Conservation (phyloP, 352 stramenopile genomes). For the Blastocystis sp. region DNA sequence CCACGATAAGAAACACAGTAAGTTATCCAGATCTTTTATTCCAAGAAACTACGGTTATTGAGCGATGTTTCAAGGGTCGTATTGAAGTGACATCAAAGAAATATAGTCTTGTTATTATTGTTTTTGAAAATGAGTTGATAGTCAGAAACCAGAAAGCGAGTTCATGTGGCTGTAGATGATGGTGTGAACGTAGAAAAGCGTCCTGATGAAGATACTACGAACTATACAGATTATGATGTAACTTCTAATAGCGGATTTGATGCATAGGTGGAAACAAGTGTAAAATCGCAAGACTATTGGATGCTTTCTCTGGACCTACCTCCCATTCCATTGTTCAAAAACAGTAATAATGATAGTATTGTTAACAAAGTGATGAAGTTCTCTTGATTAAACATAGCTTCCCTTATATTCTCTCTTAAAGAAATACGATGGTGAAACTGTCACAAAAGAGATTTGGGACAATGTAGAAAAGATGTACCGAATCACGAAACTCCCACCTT, state of each 20-base stretch:
- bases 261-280: conserved; percentile 66
- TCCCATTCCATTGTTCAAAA: conserved; percentile 94
- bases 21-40: conserved; percentile 13
- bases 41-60: conserved; percentile 50
- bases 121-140: neutral
- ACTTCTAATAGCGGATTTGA: conserved; percentile 58
- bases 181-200: conserved; percentile 37
- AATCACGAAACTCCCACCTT: conserved; percentile 81
- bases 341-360: conserved; percentile 72
- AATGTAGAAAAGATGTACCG: conserved; percentile 83
- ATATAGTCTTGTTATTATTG: conserved; percentile 63
- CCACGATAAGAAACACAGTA: conserved; percentile 52
- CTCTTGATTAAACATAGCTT: conserved; percentile 70
- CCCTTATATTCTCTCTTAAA: conserved; percentile 88
- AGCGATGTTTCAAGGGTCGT: conserved; percentile 86
- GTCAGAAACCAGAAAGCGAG: conserved; percentile 65
- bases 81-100: conserved; percentile 81
- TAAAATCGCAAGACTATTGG: conserved; percentile 69
- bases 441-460: conserved; percentile 69
- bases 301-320: conserved; percentile 92
- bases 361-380: neutral
- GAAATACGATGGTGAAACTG: conserved; percentile 85
- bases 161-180: conserved; percentile 66
- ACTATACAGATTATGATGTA: conserved; percentile 46
- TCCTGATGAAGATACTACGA: conserved; percentile 57